Conservation (phyloP, 108 stramenopile species). For the Discostella stelligeroides region DNA sequence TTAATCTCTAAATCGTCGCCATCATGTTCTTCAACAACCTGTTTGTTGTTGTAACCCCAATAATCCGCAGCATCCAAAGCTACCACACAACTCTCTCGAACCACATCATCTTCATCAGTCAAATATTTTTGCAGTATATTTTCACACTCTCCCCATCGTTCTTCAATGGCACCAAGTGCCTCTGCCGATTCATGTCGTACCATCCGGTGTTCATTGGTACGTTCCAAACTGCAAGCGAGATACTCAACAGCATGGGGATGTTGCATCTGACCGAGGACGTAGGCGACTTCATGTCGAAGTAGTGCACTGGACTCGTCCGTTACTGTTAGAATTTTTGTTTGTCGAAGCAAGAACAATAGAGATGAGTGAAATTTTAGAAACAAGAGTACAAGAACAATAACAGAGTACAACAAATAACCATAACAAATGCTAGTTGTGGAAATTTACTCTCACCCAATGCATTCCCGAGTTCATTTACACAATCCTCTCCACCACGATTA, state of each 20-base stretch:
- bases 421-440: too few species aligned
- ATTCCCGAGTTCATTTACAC: constrained; percentile 79
- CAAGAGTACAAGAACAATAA: too few species aligned
- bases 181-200: constrained; percentile 98
- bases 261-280: constrained; percentile 97
- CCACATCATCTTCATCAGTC: constrained; percentile 75
- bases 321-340: too few species aligned
- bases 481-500: constrained; percentile 85
- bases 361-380: too few species aligned
- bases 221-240: constrained; percentile 65
- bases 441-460: constrained; percentile 57
- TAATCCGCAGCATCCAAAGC: constrained; percentile 98
- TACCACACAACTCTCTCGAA: constrained; percentile 91
- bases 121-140: constrained; percentile 68
- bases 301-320: constrained; percentile 81
- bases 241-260: constrained; percentile 83
- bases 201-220: constrained; percentile 91
- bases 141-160: constrained; percentile 83
- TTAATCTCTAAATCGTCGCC: constrained; percentile 91
- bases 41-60: constrained; percentile 84
- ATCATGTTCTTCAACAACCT: constrained; percentile 93
- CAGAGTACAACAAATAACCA: too few species aligned
- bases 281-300: constrained; percentile 99
- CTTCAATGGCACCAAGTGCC: constrained; percentile 97
- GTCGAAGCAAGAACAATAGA: too few species aligned